Base-by-base conservation (phyloP, 2,329 filamentous ascomycete species). In the Colletotrichum zoysiae region DNA sequence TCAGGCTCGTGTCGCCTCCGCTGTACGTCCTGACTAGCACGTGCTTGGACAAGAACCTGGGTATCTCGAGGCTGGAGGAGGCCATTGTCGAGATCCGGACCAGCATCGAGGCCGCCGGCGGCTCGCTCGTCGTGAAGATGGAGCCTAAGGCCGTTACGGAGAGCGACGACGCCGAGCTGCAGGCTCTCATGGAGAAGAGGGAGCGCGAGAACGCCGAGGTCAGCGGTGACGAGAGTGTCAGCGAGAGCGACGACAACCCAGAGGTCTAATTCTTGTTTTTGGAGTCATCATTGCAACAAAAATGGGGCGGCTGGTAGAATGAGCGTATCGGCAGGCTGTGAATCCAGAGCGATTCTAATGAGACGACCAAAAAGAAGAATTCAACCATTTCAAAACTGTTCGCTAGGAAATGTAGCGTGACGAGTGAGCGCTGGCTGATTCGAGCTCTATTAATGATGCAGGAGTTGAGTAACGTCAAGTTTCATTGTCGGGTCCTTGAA, bases 111-210 rank as follows among this genome's bases (percentile, higher is more conserved):
- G 86, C 83, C 57, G 89, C 93, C 0, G 93, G 93, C 65, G 96
- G 96, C 73, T 91, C 90, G 79, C 92, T 95, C 79, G 89, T 92
- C 55, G 92, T 98, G 77, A 97, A 97, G 90, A 99, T 99, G 96
- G 95, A 96, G 78, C 96, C 96, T 76, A 98, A 98, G 91, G 96
- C 97, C 5, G 96, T 99, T 74, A 99, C 96, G 1, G 97, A 98
- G 88, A 97, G 95, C 82, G 97, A 99, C 79, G 96, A 99, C 80
- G 96, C 95, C 35, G 95, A 98, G 84, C 87, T 99, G 76, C 95
- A 98, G 83, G 96, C 95, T 64, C 89, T 99, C 75, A 99, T 99
- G 96, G 96, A 98, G 88, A 98, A 98, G 91, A 92, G 93, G 76
- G 96, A 97, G 87, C 92, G 94, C 76, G 95, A 98, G 89, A 99